Evolutionary conservation across 352 stramenopile genomes (phyloP), one percentile per base, ranked within the genome.

Genomic region (Pythium sukuiense): DNA sequence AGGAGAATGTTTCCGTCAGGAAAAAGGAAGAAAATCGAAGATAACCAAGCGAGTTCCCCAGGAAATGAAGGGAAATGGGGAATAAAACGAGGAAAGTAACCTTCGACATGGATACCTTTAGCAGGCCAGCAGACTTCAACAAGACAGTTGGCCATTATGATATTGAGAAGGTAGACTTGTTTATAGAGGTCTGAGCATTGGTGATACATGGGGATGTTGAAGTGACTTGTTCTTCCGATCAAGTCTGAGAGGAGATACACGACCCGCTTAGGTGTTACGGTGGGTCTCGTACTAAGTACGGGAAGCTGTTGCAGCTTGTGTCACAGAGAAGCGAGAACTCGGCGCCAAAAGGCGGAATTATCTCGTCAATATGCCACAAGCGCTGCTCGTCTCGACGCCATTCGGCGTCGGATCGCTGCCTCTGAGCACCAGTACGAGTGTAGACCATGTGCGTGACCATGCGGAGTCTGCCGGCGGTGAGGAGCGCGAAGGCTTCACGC

Each of bases 401-500:
- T 91, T 89, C 69, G 85, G 85, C 67, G 85, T 89, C 55, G 85
- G 85, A 6, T 76, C 79, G 2, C 60, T 92, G 27, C 76, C 74
- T 24, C 68, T 75, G 18, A 39, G 26, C 49, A 13, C 46, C 16
- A 48, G 39, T 6, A 29, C 20, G 12, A 49, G 39, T 2, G 52
- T 65, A 32, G 32, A 61, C 4, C 52, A 71, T 50, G 61, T 30
- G 7, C 41, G 63, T 12, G 20, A 59, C 18, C 63, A 59, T 18
- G 43, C 61, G 2, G 70, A 76, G 20, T 24, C 20, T 43, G 55
- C 45, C 3, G 8, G 55, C 3, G 66, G 30, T 14, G 62, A 63
- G 24, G 53, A 63, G 7, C 67, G 70, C 20, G 60, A 72, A 18
- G 75, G 69, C 13, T 89, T 92, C 61, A 79, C 79, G 56, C 80